Evolutionary conservation across 352 stramenopile species (phyloP).

Genomic region (Globisporangium canariense): DNA sequence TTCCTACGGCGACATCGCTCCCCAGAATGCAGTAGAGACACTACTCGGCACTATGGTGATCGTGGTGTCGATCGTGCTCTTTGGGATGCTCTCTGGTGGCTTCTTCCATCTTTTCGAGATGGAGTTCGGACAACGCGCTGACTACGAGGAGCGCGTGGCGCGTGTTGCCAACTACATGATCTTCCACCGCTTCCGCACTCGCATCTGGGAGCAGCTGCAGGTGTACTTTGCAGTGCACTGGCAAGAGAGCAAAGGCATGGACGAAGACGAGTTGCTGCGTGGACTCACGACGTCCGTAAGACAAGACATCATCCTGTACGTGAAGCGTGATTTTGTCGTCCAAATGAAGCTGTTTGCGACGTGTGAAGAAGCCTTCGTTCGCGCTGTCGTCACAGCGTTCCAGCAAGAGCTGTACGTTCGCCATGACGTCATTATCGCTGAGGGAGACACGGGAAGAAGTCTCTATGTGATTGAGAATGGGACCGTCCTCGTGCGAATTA

Average conservation of each 20-base stretch:
- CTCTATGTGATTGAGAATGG: constrained; percentile 72
- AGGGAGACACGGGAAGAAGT: constrained; percentile 52
- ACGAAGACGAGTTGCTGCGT: constrained; percentile 38
- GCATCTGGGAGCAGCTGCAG: constrained; percentile 44
- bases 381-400: constrained; percentile 57
- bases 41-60: constrained; percentile 29
- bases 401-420: constrained; percentile 71
- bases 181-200: constrained; percentile 38
- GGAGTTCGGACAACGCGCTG: constrained; percentile 36
- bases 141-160: constrained; percentile 45
- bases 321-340: constrained; percentile 43
- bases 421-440: constrained; percentile 72
- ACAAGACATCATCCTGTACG: constrained; percentile 34
- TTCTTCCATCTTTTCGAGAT: constrained; percentile 51
- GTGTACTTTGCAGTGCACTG: constrained; percentile 44
- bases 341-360: constrained; percentile 58
- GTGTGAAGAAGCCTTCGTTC: constrained; percentile 57
- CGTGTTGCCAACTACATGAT: constrained; percentile 39
- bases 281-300: constrained; percentile 28
- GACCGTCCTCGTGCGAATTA: constrained; percentile 26
- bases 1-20: constrained; percentile 39
- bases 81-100: constrained; percentile 39
- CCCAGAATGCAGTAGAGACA: constrained; percentile 35
- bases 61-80: constrained; percentile 35
- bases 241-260: constrained; percentile 46